Base-by-base conservation (phyloP, 2,329 filamentous ascomycete genomes). In the Biscogniauxia marginata region DNA sequence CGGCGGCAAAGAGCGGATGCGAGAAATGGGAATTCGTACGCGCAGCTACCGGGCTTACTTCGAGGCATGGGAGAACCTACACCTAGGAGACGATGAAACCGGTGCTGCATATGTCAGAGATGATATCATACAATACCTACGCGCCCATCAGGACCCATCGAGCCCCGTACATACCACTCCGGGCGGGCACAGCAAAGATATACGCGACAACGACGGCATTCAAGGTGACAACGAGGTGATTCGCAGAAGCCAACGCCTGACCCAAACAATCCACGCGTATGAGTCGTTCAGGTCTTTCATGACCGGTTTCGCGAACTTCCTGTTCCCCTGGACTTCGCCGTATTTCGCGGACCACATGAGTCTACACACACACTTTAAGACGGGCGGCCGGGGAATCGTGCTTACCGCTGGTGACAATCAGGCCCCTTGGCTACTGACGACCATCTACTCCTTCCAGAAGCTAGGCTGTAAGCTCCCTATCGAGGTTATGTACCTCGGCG, bases 321-420 rank as follows among this genome's bases (percentile, higher is more conserved):
- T 79, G 7, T 75, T 74, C 57, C 72, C 72, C 3, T 74, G 70
- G 64, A 73, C 73, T 7, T 67, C 67, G 7, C 74, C 75, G 8
- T 77, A 77, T 53, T 77, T 75, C 62, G 65, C 73, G 3, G 74
- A 78, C 54, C 76, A 77, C 55, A 76, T 77, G 71, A 71, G 71
- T 5, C 64, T 78, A 2, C 75, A 76, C 55, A 65, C 73, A 2
- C 72, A 75, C 50, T 70, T 76, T 58, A 73, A 75, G 60, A 70
- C 70, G 46, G 75, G 71, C 4, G 75, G 75, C 0, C 67, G 71
- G 7, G 76, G 76, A 7, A 73, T 78, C 46, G 77, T 78, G 2
- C 72, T 79, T 18, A 75, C 76, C 0, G 75, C 74, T 13, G 76
- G 76, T 4, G 73, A 78, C 54, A 67, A 70, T 13, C 77, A 79